A percentile compares a stretch with the other conserved stretches of the same genome.
Evolutionary conservation across 768 basidiomycete species (phyloP).

Genomic region (Exidia glandulosa): DNA sequence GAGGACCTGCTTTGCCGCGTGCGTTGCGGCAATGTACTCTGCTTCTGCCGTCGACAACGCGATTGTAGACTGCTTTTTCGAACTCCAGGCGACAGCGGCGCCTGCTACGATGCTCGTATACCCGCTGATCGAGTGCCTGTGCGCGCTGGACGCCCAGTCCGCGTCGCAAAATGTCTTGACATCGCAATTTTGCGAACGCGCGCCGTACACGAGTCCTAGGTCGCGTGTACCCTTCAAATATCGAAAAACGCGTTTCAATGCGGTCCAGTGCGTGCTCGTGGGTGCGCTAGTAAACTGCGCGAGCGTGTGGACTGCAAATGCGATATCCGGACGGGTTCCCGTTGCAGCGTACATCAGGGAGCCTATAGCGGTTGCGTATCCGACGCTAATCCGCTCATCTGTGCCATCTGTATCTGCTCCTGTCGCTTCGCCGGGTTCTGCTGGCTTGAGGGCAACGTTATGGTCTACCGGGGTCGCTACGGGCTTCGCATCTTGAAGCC

Average conservation of each 20-base stretch:
- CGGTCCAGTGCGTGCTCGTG: slow-evolving; percentile 14
- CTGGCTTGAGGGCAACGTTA: slow-evolving; percentile 1
- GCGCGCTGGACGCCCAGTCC: slow-evolving; percentile 16
- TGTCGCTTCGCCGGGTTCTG: too few species aligned
- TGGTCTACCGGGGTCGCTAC: slow-evolving; percentile 10
- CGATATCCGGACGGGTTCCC: slow-evolving; percentile 19
- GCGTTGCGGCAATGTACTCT: slow-evolving; percentile 16
- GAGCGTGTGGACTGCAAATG: slow-evolving; percentile 15
- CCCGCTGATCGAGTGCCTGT: slow-evolving; percentile 21
- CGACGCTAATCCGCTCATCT: too few species aligned
- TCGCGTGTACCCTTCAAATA: slow-evolving; percentile 18
- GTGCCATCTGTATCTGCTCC: too few species aligned
- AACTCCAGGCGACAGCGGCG: slow-evolving; percentile 14
- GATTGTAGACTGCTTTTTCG: slow-evolving; percentile 14
- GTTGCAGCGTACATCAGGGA: slow-evolving; percentile 20
- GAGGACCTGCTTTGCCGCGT: slow-evolving; percentile 8
- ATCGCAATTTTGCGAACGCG: too few species aligned
- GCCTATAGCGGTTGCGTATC: slow-evolving; percentile 11
- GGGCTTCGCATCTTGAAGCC: not conserved
- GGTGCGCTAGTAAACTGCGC: slow-evolving; percentile 17
- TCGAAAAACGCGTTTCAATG: slow-evolving; percentile 14
- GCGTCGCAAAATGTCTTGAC: slow-evolving; percentile 9
- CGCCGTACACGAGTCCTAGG: slow-evolving; percentile 9
- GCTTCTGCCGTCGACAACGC: slow-evolving; percentile 18
- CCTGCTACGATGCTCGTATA: slow-evolving; percentile 13